phyloP scores from a whole-genome alignment of 2,329 filamentous ascomycete species.

The Trichoderma breve region DNA sequence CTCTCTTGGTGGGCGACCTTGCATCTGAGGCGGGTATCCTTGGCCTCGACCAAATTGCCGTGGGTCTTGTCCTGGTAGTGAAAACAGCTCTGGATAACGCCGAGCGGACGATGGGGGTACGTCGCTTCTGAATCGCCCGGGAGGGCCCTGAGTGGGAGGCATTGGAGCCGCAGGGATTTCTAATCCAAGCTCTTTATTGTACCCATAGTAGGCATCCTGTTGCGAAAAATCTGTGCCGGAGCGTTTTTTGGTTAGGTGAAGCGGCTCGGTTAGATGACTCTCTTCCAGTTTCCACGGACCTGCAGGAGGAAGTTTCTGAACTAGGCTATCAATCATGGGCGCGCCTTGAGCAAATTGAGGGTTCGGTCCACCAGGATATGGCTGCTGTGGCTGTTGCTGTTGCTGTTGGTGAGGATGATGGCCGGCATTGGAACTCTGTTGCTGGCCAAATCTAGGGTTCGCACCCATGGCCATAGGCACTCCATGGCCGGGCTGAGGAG shows the following conservation, averaged over 20 bases:
- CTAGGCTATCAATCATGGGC: conserved; percentile 34
- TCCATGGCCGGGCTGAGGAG: neutral
- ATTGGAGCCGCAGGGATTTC: conserved; percentile 21
- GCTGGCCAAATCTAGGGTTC: neutral
- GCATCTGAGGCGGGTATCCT: conserved; percentile 23
- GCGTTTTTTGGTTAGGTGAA: conserved; percentile 39
- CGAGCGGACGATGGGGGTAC: conserved; percentile 52
- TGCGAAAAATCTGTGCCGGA: conserved; percentile 33
- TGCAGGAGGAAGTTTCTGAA: conserved; percentile 42
- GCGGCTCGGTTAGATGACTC: conserved; percentile 52
- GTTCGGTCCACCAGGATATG: neutral
- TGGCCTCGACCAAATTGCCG: conserved; percentile 16
- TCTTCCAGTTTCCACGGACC: conserved; percentile 55
- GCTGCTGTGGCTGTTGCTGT: neutral
- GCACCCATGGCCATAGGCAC: neutral
- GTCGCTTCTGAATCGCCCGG: conserved; percentile 34
- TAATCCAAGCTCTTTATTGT: conserved; percentile 53
- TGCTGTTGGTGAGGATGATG: neutral
- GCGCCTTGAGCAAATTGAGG: neutral
- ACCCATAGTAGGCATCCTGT: conserved; percentile 37
- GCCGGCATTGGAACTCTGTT: neutral
- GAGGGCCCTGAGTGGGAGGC: conserved; percentile 22
- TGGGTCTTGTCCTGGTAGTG: conserved; percentile 21
- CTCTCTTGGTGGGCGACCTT: conserved; percentile 29
- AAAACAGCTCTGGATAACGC: conserved; percentile 50